These are phyloP conservation scores for Aureobasidium namibiae DNA, from an alignment of 2,329 filamentous ascomycete species.

Conservation along the genomic window DNA sequence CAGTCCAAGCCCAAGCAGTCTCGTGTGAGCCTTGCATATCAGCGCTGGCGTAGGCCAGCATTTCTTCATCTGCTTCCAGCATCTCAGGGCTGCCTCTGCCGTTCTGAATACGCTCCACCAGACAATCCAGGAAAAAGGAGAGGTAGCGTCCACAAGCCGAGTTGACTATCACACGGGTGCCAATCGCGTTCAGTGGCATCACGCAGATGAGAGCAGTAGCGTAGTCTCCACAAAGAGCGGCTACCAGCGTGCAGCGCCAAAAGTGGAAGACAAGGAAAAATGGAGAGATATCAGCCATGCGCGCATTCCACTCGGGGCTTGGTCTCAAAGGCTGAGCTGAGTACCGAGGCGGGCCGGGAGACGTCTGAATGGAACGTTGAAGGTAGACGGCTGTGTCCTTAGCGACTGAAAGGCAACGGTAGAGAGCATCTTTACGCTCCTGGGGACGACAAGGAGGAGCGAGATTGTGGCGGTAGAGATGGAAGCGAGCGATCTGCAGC, in stretches of 20 bases:
- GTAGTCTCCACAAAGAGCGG: conserved; percentile 67
- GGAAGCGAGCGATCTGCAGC: conserved; percentile 73
- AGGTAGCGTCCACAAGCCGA: conserved; percentile 73
- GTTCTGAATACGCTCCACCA: conserved; percentile 50
- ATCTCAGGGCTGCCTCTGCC: conserved; percentile 30
- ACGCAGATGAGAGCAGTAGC: conserved; percentile 65
- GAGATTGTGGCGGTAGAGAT: conserved; percentile 84
- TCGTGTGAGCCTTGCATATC: conserved; percentile 77
- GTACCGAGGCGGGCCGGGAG: conserved; percentile 23
- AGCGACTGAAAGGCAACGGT: conserved; percentile 65
- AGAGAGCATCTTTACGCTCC: conserved; percentile 62
- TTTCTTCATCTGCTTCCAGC: conserved; percentile 68
- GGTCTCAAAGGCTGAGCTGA: conserved; percentile 17
- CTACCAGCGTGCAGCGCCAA: conserved; percentile 76
- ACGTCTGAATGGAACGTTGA: conserved; percentile 51
- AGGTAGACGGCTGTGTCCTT: conserved; percentile 73
- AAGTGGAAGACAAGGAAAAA: conserved; percentile 73
- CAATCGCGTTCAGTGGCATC: conserved; percentile 61
- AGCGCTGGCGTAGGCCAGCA: conserved; percentile 76
- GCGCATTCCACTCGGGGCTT: conserved; percentile 41
- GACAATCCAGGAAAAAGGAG: conserved; percentile 65
- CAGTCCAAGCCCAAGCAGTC: conserved; percentile 72
- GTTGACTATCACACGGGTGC: conserved; percentile 63
- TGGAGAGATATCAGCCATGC: conserved; percentile 59
- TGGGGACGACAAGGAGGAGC: conserved; percentile 59